Conservation (phyloP, 768 basidiomycete genomes). For the Tricholoma terreum region DNA sequence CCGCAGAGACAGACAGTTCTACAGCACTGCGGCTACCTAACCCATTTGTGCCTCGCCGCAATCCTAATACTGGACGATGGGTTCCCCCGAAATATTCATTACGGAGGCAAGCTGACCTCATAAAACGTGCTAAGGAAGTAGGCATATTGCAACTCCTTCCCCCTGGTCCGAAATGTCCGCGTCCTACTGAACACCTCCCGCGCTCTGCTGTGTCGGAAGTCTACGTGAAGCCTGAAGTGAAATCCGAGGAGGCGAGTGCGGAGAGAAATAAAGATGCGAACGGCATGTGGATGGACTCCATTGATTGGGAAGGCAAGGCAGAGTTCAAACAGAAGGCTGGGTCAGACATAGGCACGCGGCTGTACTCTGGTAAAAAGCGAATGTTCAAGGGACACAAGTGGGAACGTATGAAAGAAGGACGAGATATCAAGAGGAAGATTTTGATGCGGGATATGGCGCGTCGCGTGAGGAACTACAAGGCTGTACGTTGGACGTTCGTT, state of each 20-base stretch:
- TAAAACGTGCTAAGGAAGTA: slow-evolving; percentile 63
- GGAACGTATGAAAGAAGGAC: slow-evolving; percentile 58
- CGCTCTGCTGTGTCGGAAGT: not conserved
- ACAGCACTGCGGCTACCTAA: slow-evolving; percentile 42
- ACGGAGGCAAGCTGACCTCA: slow-evolving; percentile 72
- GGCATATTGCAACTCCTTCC: slow-evolving; percentile 61
- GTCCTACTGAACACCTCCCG: not conserved
- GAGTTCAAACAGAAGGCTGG: slow-evolving; percentile 43
- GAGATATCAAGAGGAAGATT: slow-evolving; percentile 45
- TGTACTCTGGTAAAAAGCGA: slow-evolving; percentile 73
- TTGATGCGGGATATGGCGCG: slow-evolving; percentile 69
- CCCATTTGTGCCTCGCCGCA: slow-evolving; percentile 67
- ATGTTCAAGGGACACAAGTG: slow-evolving; percentile 96
- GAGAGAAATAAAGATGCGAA: slow-evolving; percentile 8
- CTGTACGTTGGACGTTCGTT: slow-evolving; percentile 34
- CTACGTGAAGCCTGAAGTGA: not conserved
- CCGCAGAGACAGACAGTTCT: slow-evolving; percentile 9
- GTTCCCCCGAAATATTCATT: slow-evolving; percentile 67
- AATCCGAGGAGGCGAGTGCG: slow-evolving; percentile 6
- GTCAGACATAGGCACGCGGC: slow-evolving; percentile 52
- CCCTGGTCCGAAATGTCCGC: slow-evolving; percentile 54
- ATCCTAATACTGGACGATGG: slow-evolving; percentile 63
- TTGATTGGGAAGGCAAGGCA: slow-evolving; percentile 46
- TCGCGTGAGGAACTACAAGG: slow-evolving; percentile 64
- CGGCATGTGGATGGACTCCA: slow-evolving; percentile 28